Percentiles rank a stretch among this genome's conserved stretches.
These are phyloP conservation scores for Entomophthora muscae DNA, from an alignment of 371 early-diverging fungal genomes.

Conservation along the genomic window DNA sequence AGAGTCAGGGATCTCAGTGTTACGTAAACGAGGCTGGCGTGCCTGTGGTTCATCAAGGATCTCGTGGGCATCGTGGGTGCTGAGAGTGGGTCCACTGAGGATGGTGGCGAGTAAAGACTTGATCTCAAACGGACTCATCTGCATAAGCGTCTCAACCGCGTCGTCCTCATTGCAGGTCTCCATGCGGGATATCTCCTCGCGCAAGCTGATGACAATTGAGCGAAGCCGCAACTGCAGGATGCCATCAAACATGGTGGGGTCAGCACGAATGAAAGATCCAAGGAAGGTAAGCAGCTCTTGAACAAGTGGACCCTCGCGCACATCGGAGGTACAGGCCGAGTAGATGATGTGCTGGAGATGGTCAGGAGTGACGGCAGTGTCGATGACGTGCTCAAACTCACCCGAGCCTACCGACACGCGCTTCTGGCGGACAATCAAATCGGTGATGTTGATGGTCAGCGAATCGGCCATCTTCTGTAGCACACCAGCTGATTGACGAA, in stretches of 20 bases:
- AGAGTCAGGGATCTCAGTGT: slow-evolving; percentile 13
- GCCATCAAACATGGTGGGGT: slow-evolving; percentile 57
- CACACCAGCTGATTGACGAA: slow-evolving; percentile 67
- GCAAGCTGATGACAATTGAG: slow-evolving; percentile 62
- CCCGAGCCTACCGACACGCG: slow-evolving; percentile 65
- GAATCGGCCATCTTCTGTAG: slow-evolving; percentile 52
- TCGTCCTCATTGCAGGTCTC: slow-evolving; percentile 55
- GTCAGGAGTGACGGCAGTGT: slow-evolving; percentile 47
- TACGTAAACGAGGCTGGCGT: slow-evolving; percentile 9
- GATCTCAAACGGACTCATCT: slow-evolving; percentile 60
- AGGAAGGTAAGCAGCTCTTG: slow-evolving; percentile 69
- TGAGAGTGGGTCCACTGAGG: slow-evolving; percentile 41
- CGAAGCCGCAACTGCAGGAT: slow-evolving; percentile 67
- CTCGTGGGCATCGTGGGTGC: slow-evolving; percentile 12
- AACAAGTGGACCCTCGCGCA: slow-evolving; percentile 67
- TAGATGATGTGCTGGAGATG: slow-evolving; percentile 43
- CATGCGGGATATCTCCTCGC: slow-evolving; percentile 64
- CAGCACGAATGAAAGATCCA: slow-evolving; percentile 50
- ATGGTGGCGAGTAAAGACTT: slow-evolving; percentile 55
- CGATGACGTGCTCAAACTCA: slow-evolving; percentile 37
- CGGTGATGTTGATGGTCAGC: slow-evolving; percentile 63
- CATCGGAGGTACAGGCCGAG: slow-evolving; percentile 36
- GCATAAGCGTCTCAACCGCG: slow-evolving; percentile 64
- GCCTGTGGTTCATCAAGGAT: slow-evolving; percentile 7
- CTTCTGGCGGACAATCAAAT: slow-evolving; percentile 62